Evolutionary conservation across 768 basidiomycete genomes (phyloP).

Genomic region (Dacryopinax primogenitus): DNA sequence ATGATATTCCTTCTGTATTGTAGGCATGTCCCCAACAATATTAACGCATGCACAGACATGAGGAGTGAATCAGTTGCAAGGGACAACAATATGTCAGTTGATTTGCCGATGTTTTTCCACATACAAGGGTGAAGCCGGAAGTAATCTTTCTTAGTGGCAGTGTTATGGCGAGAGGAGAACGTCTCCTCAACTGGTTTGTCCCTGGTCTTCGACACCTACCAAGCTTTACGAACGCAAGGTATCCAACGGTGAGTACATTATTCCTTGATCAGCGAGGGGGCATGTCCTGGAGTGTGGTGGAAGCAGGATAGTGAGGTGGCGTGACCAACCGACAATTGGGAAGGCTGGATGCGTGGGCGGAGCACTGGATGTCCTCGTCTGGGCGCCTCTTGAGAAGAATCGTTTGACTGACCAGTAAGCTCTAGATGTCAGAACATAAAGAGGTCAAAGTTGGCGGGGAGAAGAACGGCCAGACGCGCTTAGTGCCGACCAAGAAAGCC

Average conservation of each 20-base stretch:
- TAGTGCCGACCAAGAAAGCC: constrained; percentile 74
- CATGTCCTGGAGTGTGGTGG: background rate
- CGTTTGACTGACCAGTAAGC: constrained; percentile 20
- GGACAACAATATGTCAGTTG: no score
- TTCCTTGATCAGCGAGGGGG: background rate
- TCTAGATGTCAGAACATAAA: constrained; percentile 30
- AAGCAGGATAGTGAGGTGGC: background rate
- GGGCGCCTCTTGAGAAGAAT: background rate
- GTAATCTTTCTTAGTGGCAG: no score
- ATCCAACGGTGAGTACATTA: constrained; percentile 11
- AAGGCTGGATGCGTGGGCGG: constrained; percentile 27
- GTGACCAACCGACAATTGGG: background rate
- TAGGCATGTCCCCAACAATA: no score
- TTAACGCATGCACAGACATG: no score
- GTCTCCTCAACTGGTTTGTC: background rate
- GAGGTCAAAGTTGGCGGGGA: constrained; percentile 78
- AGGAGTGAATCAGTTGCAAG: no score
- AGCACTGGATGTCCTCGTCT: constrained; percentile 28
- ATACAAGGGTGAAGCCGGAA: no score
- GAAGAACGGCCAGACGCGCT: constrained; percentile 81
- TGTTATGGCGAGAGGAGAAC: no score
- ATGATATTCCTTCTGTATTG: no score
- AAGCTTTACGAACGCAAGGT: background rate
- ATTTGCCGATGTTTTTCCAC: no score
- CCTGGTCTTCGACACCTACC: background rate